Evolutionary conservation across 345 rosid genomes (phyloP), one percentile per base, ranked within the genome.

Genomic region (Hibiscus trionum): DNA sequence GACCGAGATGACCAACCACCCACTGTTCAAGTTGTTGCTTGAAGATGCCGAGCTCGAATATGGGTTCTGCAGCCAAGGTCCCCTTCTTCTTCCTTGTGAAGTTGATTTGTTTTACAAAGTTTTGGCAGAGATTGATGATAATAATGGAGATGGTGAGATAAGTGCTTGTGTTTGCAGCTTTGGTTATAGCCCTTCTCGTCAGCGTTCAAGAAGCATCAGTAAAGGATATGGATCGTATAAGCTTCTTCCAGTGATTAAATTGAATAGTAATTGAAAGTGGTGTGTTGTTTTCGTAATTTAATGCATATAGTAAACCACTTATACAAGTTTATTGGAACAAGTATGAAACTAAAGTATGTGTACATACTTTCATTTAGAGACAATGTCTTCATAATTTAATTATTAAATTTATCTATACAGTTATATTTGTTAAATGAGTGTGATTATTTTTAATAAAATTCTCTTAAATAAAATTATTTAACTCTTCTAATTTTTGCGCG

Each of bases 11-110:
- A 84, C 82, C 2, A 90, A 84, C 70, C 98, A 93, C 77, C 91
- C 96, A 15, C 17, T 84, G 79, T 90, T 93, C 87, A 79, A 74
- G 85, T 56, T 77, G 63, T 46, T 93, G 86, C 82, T 93, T 24
- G 96, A 93, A 61, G 98, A 90, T 1, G 91, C 96, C 1, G 98
- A 82, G 69, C 52, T 31, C 42, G 98, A 87, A 71, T 90, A 84
- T 44, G 96, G 96, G 12, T 88, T 77, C 67, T 42, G 59, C 42
- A 52, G 74, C 26, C 83, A 89, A 15, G 96, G 96, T 35, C 98
- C 98, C 0, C 76, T 93, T 29, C 59, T 73, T 73, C 88, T 93
- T 61, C 96, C 96, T 8, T 93, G 98, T 10, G 84, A 88, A 39
- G 93, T 89, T 33, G 88, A 87, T 73, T 70, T 81, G 77, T 90